These are phyloP conservation scores for Emiliania huxleyi DNA, from an alignment of 78 protist species.

Conservation along the genomic window DNA sequence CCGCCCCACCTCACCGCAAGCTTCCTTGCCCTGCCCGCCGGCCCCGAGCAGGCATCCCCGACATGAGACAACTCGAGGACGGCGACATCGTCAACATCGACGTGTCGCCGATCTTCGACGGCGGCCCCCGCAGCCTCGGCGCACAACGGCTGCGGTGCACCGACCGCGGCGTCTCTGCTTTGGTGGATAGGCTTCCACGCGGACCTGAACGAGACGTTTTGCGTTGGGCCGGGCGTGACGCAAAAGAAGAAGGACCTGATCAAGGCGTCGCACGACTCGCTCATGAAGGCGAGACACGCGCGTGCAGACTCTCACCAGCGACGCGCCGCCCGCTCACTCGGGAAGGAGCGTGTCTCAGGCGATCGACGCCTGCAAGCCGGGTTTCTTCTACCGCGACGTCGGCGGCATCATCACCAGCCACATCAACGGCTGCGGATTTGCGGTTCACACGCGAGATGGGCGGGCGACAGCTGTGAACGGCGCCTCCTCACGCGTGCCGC, in stretches of 20 bases:
- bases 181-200: constrained; percentile 86
- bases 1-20: no score
- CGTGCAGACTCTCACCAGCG: no score
- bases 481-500: no score
- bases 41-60: no score
- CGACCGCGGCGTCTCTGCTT: no score
- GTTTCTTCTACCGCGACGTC: constrained; percentile 73
- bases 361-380: constrained; percentile 55
- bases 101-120: constrained; percentile 59
- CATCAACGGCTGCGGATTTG: constrained; percentile 60
- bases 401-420: constrained; percentile 77
- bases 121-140: no score
- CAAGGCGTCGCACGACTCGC: constrained; percentile 37
- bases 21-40: no score
- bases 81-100: constrained; percentile 93
- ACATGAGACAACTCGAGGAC: constrained; percentile 73
- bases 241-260: constrained; percentile 49
- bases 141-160: no score
- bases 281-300: background rate
- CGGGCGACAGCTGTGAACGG: no score
- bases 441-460: no score
- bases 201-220: constrained; percentile 83
- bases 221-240: constrained; percentile 73
- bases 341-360: background rate
- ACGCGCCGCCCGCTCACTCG: no score